Evolutionary conservation across 768 basidiomycete genomes (phyloP), one percentile per base, ranked within the genome.

Genomic region (Pisolithus microcarpus): DNA sequence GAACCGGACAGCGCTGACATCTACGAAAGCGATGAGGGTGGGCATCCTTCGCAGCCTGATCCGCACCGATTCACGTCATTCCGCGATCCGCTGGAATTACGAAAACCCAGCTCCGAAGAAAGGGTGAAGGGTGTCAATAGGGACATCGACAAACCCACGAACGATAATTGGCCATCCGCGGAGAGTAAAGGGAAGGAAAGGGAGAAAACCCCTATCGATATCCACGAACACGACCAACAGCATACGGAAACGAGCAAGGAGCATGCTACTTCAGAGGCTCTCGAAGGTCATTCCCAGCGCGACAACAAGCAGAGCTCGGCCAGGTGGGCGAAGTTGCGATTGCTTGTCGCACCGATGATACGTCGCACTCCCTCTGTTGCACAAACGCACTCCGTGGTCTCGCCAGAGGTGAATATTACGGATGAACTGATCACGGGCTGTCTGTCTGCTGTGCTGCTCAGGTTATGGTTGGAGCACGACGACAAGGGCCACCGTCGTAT

Each of bases 401-500:
- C 77, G 1, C 70, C 79, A 1, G 65, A 74, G 5, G 85, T 90
- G 30, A 87, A 87, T 59, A 85, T 91, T 47, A 86, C 79, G 5
- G 87, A 91, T 56, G 90, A 91, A 58, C 79, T 91, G 42, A 85
- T 89, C 13, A 77, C 81, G 2, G 86, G 89, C 5, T 86, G 88
- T 16, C 77, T 94, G 6, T 85, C 87, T 1, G 77, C 82, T 15
- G 71, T 91, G 30, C 84, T 93, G 78, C 66, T 91, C 36, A 77
- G 82, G 26, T 74, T 94, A 57, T 89, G 87, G 82, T 83, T 92
- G 54, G 90, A 93, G 59, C 82, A 83, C 28, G 92, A 93, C 63
- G 91, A 94, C 68, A 84, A 82, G 57, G 81, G 73, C n/a, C 79
- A 84, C 50, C 74, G 89, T n/a, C 81, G 91, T 19, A 72, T 91